These are phyloP conservation scores for Senna siamea DNA, from an alignment of 306 rosid species.

Conservation along the genomic window DNA sequence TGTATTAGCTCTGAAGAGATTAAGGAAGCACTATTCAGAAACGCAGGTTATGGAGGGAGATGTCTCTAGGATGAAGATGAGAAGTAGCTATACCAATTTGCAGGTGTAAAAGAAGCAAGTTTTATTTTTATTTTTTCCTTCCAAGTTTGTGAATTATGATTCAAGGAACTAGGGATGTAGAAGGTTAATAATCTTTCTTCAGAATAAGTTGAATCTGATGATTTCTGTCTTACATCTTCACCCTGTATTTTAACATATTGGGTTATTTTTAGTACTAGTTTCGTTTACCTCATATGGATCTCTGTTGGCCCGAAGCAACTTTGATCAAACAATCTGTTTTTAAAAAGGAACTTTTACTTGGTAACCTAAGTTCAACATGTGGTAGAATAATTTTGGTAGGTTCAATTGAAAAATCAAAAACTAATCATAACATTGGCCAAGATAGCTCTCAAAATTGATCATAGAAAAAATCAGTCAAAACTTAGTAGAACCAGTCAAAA, in stretches of 20 bases:
- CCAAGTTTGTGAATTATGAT: constrained; percentile 22
- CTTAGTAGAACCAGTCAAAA: too few relatives aligned
- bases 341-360: too few relatives aligned
- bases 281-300: constrained; percentile 13
- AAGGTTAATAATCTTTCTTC: constrained; percentile 43
- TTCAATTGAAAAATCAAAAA: too few relatives aligned
- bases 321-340: neutral
- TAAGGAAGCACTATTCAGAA: constrained; percentile 91
- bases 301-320: neutral
- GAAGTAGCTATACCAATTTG: constrained; percentile 35
- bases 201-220: constrained; percentile 47
- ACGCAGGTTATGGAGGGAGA: constrained; percentile 97
- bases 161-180: constrained; percentile 49
- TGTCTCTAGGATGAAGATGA: constrained; percentile 63
- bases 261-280: constrained; percentile 39
- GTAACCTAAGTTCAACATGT: too few relatives aligned
- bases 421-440: too few relatives aligned
- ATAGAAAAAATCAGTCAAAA: too few relatives aligned
- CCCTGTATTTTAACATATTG: constrained; percentile 45
- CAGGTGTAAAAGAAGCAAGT: constrained; percentile 40
- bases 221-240: constrained; percentile 40
- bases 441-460: too few relatives aligned
- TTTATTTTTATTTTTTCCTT: constrained; percentile 14
- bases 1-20: constrained; percentile 68
- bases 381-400: neutral